Conservation (phyloP, 306 rosid genomes). For the Senna tora region DNA sequence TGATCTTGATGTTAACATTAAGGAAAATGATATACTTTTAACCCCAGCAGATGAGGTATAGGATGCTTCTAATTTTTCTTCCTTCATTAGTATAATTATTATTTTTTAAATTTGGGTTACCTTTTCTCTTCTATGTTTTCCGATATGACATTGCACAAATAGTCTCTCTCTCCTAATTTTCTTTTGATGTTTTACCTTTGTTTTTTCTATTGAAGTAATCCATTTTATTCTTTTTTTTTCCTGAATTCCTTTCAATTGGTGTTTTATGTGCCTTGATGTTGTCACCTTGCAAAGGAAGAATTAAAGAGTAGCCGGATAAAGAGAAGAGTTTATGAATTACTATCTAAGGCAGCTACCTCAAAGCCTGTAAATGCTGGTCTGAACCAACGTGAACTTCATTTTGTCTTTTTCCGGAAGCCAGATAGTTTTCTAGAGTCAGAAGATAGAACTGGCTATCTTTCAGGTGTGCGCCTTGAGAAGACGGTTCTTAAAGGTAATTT, state of each 20-base stretch:
- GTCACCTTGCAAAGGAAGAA: constrained; percentile 79
- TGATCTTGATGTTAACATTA: constrained; percentile 62
- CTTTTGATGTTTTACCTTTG: not conserved
- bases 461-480: constrained; percentile 76
- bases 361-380: constrained; percentile 48
- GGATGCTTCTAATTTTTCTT: constrained; percentile 3
- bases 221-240: constrained; percentile 7
- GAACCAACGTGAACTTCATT: constrained; percentile 72
- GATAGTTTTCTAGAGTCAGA: constrained; percentile 63
- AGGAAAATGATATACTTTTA: constrained; percentile 71
- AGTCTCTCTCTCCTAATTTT: constrained; percentile 9
- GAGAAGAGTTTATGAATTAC: constrained; percentile 81
- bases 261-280: constrained; percentile 40
- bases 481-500: constrained; percentile 70
- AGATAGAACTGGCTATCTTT: constrained; percentile 56
- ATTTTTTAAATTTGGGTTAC: not conserved
- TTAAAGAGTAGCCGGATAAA: constrained; percentile 76
- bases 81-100: constrained; percentile 21
- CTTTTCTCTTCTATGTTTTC: not conserved
- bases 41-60: constrained; percentile 78
- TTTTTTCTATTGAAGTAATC: constrained; percentile 15
- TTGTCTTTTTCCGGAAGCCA: constrained; percentile 83
- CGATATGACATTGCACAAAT: not conserved
- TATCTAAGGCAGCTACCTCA: constrained; percentile 73
- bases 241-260: constrained; percentile 36